Conservation (phyloP, 495 filamentous ascomycete species). For the Coniosporium apollinis region DNA sequence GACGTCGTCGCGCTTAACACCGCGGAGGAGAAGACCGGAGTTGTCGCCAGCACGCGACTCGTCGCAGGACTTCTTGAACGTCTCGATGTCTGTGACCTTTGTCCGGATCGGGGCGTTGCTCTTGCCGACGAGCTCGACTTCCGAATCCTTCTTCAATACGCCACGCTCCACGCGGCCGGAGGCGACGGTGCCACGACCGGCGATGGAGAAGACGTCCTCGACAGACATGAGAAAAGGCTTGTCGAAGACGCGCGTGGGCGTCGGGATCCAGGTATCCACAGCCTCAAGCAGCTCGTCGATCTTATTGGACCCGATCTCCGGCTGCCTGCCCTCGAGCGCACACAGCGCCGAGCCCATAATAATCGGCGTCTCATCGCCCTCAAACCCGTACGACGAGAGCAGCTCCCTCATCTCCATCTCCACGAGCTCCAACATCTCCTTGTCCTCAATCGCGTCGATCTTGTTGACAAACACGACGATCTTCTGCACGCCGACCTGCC, state of each 20-base stretch:
- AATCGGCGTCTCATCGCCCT: constrained; percentile 94
- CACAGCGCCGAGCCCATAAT: constrained; percentile 91
- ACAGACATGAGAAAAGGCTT: constrained; percentile 98
- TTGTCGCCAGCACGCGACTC: constrained; percentile 91
- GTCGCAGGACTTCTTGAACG: constrained; percentile 96
- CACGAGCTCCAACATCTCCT: constrained; percentile 98
- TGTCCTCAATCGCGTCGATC: constrained; percentile 88
- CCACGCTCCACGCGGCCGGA: constrained; percentile 97
- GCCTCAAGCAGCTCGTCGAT: constrained; percentile 79
- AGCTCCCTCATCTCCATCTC: constrained; percentile 99
- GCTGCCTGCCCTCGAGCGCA: constrained; percentile 72
- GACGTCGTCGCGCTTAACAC: constrained; percentile 86
- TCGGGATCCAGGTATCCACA: constrained; percentile 93
- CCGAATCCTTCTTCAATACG: constrained; percentile 72
- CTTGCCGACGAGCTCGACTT: constrained; percentile 88
- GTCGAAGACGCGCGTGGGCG: constrained; percentile 73
- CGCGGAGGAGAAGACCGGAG: constrained; percentile 91
- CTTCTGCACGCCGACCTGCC: constrained; percentile 93
- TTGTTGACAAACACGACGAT: constrained; percentile 99
- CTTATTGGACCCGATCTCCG: constrained; percentile 70
- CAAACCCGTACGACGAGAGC: constrained; percentile 80
- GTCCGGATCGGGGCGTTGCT: constrained; percentile 67
- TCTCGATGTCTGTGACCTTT: constrained; percentile 98
- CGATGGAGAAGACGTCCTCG: constrained; percentile 96
- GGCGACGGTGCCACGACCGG: constrained; percentile 90